Evolutionary conservation across 257 asterid genomes (phyloP).

Genomic region (Ilex aquifolium): DNA sequence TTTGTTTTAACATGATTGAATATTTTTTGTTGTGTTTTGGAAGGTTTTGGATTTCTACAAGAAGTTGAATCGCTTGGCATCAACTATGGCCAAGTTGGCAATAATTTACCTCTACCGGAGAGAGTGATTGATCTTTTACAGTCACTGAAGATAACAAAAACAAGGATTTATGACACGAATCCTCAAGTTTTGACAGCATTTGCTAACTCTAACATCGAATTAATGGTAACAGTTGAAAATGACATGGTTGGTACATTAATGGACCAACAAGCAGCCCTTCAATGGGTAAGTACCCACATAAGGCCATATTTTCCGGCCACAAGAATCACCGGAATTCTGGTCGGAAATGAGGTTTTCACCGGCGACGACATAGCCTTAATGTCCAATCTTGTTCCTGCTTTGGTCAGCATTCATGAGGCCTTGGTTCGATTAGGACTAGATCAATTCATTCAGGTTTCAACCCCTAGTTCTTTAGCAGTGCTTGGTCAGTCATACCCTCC

Average conservation of each 20-base stretch:
- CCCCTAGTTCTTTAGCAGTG: conserved; percentile 65
- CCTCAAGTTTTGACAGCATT: conserved; percentile 59
- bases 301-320: conserved; percentile 67
- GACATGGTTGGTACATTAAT: conserved; percentile 36
- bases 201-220: conserved; percentile 58
- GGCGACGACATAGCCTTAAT: conserved; percentile 55
- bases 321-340: conserved; percentile 71
- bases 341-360: conserved; percentile 75
- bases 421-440: conserved; percentile 41
- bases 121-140: conserved; percentile 53
- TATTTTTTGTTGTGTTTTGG: neutral
- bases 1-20: neutral
- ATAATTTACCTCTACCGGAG: conserved; percentile 71
- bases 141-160: conserved; percentile 49
- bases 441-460: conserved; percentile 56
- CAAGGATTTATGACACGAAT: conserved; percentile 86
- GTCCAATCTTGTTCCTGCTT: conserved; percentile 62
- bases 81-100: conserved; percentile 80
- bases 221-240: conserved; percentile 75
- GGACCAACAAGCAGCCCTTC: conserved; percentile 53
- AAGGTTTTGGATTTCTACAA: conserved; percentile 27
- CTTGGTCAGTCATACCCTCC: conserved; percentile 74
- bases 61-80: conserved; percentile 60
- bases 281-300: conserved; percentile 64
- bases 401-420: conserved; percentile 66